Percentiles rank a stretch among this genome's conserved stretches.
These are phyloP conservation scores for Eudorina sp. DNA, from an alignment of 139 green algal species.

Conservation along the genomic window DNA sequence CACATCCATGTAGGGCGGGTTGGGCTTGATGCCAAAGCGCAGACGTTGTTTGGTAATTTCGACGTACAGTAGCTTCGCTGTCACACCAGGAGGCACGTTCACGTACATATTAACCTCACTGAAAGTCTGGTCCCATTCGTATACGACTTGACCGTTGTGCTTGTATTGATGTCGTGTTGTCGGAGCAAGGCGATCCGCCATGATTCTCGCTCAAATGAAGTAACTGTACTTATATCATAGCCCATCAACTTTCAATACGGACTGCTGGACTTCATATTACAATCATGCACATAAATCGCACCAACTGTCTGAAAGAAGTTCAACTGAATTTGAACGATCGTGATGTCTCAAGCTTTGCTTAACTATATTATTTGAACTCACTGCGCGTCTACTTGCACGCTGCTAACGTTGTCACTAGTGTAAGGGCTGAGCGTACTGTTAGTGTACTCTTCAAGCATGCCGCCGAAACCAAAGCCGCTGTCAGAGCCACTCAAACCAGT, in stretches of 20 bases:
- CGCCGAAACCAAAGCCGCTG: not conserved
- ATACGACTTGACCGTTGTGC: slow-evolving; percentile 75
- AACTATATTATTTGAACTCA: too few relatives aligned
- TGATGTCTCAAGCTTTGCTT: not conserved
- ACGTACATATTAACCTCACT: slow-evolving; percentile 91
- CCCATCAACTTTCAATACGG: too few relatives aligned
- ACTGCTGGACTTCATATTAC: not conserved
- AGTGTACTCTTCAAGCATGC: not conserved
- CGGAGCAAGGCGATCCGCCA: slow-evolving; percentile 73
- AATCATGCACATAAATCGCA: too few relatives aligned
- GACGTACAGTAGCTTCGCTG: slow-evolving; percentile 78
- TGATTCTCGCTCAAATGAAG: slow-evolving; percentile 9
- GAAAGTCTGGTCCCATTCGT: slow-evolving; percentile 94
- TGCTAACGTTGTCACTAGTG: too few relatives aligned
- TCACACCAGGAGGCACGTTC: slow-evolving; percentile 76
- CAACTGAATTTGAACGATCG: not conserved
- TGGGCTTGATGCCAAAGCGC: slow-evolving; percentile 79
- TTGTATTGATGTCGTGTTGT: slow-evolving; percentile 65
- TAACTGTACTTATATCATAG: not conserved
- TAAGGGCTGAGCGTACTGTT: too few relatives aligned
- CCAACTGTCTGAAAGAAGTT: too few relatives aligned
- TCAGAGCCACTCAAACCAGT: not conserved
- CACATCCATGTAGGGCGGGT: slow-evolving; percentile 90
- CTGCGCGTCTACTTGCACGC: too few relatives aligned
- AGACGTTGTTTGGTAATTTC: slow-evolving; percentile 74